phyloP scores from a whole-genome alignment of 78 protist genomes.

The Dictyostelium intermedium region DNA sequence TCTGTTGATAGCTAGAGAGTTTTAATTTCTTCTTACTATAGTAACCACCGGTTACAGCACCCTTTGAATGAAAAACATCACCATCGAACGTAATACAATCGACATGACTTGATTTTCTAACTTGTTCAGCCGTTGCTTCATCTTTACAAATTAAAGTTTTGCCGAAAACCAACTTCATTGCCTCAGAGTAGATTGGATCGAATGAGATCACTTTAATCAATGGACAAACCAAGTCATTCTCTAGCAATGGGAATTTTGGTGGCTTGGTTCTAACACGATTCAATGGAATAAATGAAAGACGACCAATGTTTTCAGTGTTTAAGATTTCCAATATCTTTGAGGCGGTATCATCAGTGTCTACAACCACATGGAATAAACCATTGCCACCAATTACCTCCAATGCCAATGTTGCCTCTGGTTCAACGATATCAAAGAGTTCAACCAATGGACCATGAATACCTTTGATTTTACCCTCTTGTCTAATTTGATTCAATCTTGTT shows the following conservation, averaged over 20 bases:
- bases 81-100: conserved; percentile 96
- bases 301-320: conserved; percentile 79
- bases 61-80: conserved; percentile 90
- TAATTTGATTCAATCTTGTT: not conserved
- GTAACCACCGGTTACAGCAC: conserved; percentile 97
- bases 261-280: conserved; percentile 31
- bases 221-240: conserved; percentile 23
- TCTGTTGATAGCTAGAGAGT: not conserved
- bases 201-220: conserved; percentile 13
- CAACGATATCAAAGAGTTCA: conserved; percentile 88
- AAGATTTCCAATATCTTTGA: conserved; percentile 46
- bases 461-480: conserved; percentile 28
- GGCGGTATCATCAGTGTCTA: conserved; percentile 91
- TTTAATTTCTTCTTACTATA: conserved; percentile 63
- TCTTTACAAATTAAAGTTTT: conserved; percentile 79
- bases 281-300: conserved; percentile 97
- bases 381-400: conserved; percentile 94
- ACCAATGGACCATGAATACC: conserved; percentile 95
- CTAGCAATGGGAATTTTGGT: not conserved
- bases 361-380: conserved; percentile 95
- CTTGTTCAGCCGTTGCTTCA: conserved; percentile 80
- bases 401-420: conserved; percentile 77
- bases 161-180: conserved; percentile 90
- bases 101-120: conserved; percentile 36
- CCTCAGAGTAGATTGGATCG: conserved; percentile 21